Percentiles rank a stretch among this genome's conserved stretches.
phyloP scores from a whole-genome alignment of 2,329 filamentous ascomycete genomes.

The Xenoacremonium recifei region DNA sequence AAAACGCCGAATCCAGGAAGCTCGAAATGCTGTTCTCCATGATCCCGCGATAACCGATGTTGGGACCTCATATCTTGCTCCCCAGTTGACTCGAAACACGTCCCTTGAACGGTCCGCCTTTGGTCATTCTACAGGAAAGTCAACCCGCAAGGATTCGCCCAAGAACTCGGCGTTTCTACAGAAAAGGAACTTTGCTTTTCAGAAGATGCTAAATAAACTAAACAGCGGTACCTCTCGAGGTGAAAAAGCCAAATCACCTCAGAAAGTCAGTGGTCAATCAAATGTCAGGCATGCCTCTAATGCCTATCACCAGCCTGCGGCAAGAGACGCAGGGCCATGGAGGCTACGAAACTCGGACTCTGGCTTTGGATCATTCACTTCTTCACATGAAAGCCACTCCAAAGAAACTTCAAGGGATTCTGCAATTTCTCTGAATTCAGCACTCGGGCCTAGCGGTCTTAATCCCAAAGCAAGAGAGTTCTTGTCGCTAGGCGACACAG shows the following conservation, averaged over 20 bases:
- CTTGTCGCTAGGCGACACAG: slow-evolving; percentile 23
- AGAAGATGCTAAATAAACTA: slow-evolving; percentile 27
- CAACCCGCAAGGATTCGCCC: no score
- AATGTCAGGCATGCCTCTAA: no score
- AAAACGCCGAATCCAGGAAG: slow-evolving; percentile 1
- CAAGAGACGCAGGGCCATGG: not conserved
- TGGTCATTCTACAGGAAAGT: no score
- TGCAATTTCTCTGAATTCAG: slow-evolving; percentile 9
- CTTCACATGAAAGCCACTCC: not conserved
- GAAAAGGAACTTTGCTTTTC: slow-evolving; percentile 23
- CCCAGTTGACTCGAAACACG: no score
- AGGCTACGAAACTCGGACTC: slow-evolving; percentile 6
- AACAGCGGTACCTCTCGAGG: no score
- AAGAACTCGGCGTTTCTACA: not conserved
- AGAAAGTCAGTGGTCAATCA: no score
- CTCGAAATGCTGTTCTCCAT: slow-evolving; percentile 14
- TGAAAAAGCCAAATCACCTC: no score
- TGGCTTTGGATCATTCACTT: slow-evolving; percentile 5
- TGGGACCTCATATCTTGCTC: slow-evolving; percentile 1
- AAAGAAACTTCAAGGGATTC: slow-evolving; percentile 19
- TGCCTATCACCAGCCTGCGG: no score
- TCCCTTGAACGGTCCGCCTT: no score
- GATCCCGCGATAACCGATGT: slow-evolving; percentile 17
- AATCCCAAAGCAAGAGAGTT: slow-evolving; percentile 35
- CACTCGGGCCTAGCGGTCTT: slow-evolving; percentile 16